Percentiles rank a stretch among this genome's conserved stretches.
These are phyloP conservation scores for Alternaria arborescens DNA, from an alignment of 2,329 filamentous ascomycete genomes.

Conservation along the genomic window DNA sequence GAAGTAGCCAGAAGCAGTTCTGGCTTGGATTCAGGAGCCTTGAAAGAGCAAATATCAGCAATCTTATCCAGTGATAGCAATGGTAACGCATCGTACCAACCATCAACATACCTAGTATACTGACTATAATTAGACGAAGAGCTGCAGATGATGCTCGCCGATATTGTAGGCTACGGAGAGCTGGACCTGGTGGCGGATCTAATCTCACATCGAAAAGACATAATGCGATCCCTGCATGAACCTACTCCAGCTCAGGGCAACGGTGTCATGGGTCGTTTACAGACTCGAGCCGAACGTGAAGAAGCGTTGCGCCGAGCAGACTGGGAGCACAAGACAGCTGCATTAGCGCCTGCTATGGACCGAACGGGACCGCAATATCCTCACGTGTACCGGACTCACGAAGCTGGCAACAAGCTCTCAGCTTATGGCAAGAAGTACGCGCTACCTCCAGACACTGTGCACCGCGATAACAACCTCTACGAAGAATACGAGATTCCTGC, in stretches of 20 bases:
- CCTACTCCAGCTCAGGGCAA: slow-evolving; percentile 50
- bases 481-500: slow-evolving; percentile 91
- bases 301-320: slow-evolving; percentile 79
- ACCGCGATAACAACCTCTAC: slow-evolving; percentile 78
- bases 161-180: slow-evolving; percentile 91
- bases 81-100: slow-evolving; percentile 26
- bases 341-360: slow-evolving; percentile 74
- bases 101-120: not conserved
- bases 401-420: slow-evolving; percentile 85
- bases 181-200: slow-evolving; percentile 92
- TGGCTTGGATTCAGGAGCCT: slow-evolving; percentile 72
- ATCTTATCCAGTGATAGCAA: slow-evolving; percentile 73
- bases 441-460: slow-evolving; percentile 77
- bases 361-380: slow-evolving; percentile 81
- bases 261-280: slow-evolving; percentile 64
- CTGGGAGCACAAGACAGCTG: slow-evolving; percentile 80
- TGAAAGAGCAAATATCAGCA: slow-evolving; percentile 79
- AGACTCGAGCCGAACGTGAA: slow-evolving; percentile 80
- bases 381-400: slow-evolving; percentile 87
- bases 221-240: slow-evolving; percentile 55
- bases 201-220: slow-evolving; percentile 76
- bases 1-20: slow-evolving; percentile 71
- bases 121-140: slow-evolving; percentile 70
- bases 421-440: slow-evolving; percentile 82
- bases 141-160: slow-evolving; percentile 87